These are phyloP conservation scores for Populus nigra DNA, from an alignment of 345 rosid genomes.

Conservation along the genomic window DNA sequence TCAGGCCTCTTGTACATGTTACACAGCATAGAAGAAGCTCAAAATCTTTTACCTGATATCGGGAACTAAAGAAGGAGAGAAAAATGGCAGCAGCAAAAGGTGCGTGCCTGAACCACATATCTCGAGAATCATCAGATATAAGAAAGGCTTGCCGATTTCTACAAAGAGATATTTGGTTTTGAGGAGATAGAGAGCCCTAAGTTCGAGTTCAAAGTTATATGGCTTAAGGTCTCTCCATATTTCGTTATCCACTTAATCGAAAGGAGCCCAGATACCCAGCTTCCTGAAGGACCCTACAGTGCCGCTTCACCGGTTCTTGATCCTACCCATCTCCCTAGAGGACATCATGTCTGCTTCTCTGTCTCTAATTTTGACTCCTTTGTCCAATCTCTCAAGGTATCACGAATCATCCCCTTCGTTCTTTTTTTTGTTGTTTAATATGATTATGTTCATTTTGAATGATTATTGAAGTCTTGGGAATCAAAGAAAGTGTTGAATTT, in stretches of 20 bases:
- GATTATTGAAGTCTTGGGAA: neutral
- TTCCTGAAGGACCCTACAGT: conserved; percentile 87
- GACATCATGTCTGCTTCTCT: conserved; percentile 82
- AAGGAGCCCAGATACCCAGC: conserved; percentile 56
- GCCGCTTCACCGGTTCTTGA: conserved; percentile 51
- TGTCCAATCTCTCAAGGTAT: conserved; percentile 62
- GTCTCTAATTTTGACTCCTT: conserved; percentile 73
- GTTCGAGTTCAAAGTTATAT: conserved; percentile 72
- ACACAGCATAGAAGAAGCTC: neutral
- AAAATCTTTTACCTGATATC: neutral
- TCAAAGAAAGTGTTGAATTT: too few species aligned
- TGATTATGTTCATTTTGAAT: neutral
- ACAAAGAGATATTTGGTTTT: conserved; percentile 82
- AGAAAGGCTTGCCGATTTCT: conserved; percentile 66
- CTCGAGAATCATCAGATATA: conserved; percentile 78
- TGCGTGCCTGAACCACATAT: conserved; percentile 64
- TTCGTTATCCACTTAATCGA: conserved; percentile 75
- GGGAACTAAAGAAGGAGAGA: too few species aligned
- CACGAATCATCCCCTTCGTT: neutral
- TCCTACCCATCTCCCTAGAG: conserved; percentile 70
- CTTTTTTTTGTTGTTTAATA: neutral
- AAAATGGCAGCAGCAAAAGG: conserved; percentile 30
- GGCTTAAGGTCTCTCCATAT: conserved; percentile 68
- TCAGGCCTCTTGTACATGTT: neutral
- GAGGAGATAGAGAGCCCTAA: conserved; percentile 71